A percentile compares a stretch with the other conserved stretches of the same genome.
These are phyloP conservation scores for Candida freyschussii DNA, from an alignment of 1,139 yeast genomes.

Conservation along the genomic window DNA sequence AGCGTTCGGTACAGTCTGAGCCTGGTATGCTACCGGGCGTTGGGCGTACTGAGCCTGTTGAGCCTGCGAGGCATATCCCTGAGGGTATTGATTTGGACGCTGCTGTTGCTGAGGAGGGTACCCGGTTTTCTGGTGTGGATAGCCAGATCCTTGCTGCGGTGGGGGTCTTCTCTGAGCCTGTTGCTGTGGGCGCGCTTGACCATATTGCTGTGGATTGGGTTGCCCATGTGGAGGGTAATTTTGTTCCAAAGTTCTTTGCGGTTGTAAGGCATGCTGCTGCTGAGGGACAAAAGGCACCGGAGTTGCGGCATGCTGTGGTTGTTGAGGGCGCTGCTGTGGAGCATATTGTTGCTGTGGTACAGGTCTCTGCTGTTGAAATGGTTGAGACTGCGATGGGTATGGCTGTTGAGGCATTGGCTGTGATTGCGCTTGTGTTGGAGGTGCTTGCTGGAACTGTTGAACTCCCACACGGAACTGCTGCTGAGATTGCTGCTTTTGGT, in stretches of 20 bases:
- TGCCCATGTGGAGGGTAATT: constrained; percentile 4
- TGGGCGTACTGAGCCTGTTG: constrained; percentile 1
- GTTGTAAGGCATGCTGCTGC: constrained; percentile 1
- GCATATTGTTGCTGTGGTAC: constrained; percentile 10
- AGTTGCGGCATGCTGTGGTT: constrained; percentile 3
- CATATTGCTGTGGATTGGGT: constrained; percentile 1
- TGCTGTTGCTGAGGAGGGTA: constrained; percentile 9
- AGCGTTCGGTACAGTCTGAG: constrained; percentile 1
- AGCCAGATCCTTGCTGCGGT: constrained; percentile 10
- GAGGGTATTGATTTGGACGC: constrained; percentile 6
- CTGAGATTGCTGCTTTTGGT: constrained; percentile 3
- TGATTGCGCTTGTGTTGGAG: constrained; percentile 6
- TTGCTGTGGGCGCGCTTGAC: constrained; percentile 2
- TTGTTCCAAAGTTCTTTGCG: constrained; percentile 1
- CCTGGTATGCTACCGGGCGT: constrained; percentile 2
- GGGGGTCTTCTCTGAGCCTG: constrained; percentile 2
- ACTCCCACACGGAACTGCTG: constrained; percentile 6
- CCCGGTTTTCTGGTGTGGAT: constrained; percentile 7
- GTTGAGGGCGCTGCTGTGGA: constrained; percentile 8
- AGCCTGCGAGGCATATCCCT: constrained; percentile 6
- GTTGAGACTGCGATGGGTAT: constrained; percentile 7
- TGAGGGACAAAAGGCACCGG: no score
- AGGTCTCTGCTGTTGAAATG: constrained; percentile 6
- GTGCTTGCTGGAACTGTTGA: constrained; percentile 4
- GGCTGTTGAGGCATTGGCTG: constrained; percentile 6